These are phyloP conservation scores for Pachysandra terminalis DNA, from an alignment of 164 flowering plant species.

Conservation along the genomic window DNA sequence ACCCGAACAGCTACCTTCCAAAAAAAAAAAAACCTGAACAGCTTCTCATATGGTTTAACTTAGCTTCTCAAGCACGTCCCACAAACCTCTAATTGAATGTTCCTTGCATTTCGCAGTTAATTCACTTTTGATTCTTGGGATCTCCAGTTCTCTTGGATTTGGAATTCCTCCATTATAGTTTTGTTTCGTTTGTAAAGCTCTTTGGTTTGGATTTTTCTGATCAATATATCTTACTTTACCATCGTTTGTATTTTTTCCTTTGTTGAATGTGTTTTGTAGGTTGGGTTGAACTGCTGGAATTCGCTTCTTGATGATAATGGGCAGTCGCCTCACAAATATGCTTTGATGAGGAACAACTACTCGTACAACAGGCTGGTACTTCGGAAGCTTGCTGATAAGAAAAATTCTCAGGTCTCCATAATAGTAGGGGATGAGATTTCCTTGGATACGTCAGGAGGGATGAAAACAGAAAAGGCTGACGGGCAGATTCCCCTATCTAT, in stretches of 20 bases:
- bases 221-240: not conserved
- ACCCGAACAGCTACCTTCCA: no score
- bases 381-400: constrained; percentile 55
- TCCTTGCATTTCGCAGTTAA: no score
- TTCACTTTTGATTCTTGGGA: not conserved
- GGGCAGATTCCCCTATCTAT: constrained; percentile 10
- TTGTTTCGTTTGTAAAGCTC: not conserved
- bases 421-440: constrained; percentile 35
- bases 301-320: constrained; percentile 63
- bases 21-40: no score
- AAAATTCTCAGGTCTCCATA: constrained; percentile 56
- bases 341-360: constrained; percentile 57
- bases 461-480: constrained; percentile 15
- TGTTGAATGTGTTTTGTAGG: constrained; percentile 25
- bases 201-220: not conserved
- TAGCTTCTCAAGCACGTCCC: not conserved
- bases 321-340: constrained; percentile 71
- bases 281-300: constrained; percentile 77
- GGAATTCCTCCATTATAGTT: not conserved
- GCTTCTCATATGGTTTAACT: not conserved
- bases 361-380: constrained; percentile 69
- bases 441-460: constrained; percentile 24
- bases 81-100: no score
- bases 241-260: not conserved
- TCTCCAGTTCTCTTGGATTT: not conserved